A percentile compares a stretch with the other conserved stretches of the same genome.
Conservation (phyloP, 1,139 yeast genomes). For the Zygosaccharomyces pseudobailii region DNA sequence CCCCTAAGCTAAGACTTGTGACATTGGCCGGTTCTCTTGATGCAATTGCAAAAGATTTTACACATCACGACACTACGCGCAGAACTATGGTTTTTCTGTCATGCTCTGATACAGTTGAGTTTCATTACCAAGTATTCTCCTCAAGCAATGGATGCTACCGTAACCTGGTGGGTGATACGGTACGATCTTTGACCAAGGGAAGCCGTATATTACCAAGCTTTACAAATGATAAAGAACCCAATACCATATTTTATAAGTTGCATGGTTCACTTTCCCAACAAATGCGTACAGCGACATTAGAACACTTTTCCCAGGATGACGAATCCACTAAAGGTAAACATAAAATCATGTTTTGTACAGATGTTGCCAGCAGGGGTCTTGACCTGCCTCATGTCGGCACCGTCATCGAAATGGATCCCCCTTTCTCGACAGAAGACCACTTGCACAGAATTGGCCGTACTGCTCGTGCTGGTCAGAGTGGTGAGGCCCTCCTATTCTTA, state of each 20-base stretch:
- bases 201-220: constrained; percentile 32
- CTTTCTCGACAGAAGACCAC: constrained; percentile 66
- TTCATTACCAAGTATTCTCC: constrained; percentile 74
- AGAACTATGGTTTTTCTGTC: constrained; percentile 77
- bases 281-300: constrained; percentile 70
- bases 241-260: constrained; percentile 61
- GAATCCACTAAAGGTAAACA: constrained; percentile 41
- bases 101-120: constrained; percentile 93
- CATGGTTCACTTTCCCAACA: constrained; percentile 91
- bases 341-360: constrained; percentile 74
- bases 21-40: constrained; percentile 65
- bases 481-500: constrained; percentile 66
- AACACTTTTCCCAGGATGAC: constrained; percentile 48
- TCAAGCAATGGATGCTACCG: constrained; percentile 24
- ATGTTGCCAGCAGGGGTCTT: constrained; percentile 70
- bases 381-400: constrained; percentile 63
- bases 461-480: constrained; percentile 65
- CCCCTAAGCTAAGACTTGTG: constrained; percentile 86
- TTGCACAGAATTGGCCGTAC: constrained; percentile 71
- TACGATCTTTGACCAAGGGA: constrained; percentile 32
- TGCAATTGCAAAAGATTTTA: constrained; percentile 38
- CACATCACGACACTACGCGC: constrained; percentile 37
- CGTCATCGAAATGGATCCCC: constrained; percentile 66
- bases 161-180: constrained; percentile 43
- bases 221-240: constrained; percentile 33